phyloP scores from a whole-genome alignment of 768 basidiomycete genomes.

The Kondoa malvinella region DNA sequence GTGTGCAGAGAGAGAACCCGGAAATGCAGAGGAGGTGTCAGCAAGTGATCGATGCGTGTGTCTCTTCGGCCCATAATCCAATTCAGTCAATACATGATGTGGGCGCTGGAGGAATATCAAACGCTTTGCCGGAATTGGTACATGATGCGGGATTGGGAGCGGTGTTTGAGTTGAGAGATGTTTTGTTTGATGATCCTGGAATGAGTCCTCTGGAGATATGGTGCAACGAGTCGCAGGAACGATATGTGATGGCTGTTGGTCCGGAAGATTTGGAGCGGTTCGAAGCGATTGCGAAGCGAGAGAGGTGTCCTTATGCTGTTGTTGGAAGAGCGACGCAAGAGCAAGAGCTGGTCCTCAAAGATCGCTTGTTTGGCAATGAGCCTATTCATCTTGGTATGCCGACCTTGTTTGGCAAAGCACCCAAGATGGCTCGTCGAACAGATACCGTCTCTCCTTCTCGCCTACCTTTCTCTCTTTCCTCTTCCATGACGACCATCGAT shows the following conservation, averaged over 20 bases:
- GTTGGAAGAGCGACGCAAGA: constrained; percentile 73
- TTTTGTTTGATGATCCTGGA: constrained; percentile 72
- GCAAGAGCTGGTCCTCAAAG: constrained; percentile 72
- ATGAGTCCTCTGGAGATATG: constrained; percentile 99
- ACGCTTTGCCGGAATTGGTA: constrained; percentile 89
- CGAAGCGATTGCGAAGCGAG: constrained; percentile 59
- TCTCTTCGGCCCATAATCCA: constrained; percentile 44
- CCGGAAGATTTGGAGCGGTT: constrained; percentile 47
- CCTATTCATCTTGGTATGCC: constrained; percentile 85
- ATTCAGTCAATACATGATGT: constrained; percentile 97
- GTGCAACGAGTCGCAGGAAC: constrained; percentile 98
- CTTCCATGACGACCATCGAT: constrained; percentile 39
- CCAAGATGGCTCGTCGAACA: constrained; percentile 69
- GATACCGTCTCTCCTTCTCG: constrained; percentile 36
- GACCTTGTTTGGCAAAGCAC: constrained; percentile 88
- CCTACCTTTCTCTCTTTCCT: constrained; percentile 47
- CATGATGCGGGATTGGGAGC: constrained; percentile 90
- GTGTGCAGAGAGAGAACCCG: constrained; percentile 91
- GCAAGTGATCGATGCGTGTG: constrained; percentile 88
- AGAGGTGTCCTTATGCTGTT: constrained; percentile 81
- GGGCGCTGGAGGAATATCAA: constrained; percentile 89
- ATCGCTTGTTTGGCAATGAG: constrained; percentile 57
- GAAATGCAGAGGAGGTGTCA: constrained; percentile 97
- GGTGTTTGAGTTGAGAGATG: constrained; percentile 77
- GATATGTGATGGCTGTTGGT: constrained; percentile 82